Evolutionary conservation across 495 filamentous ascomycete genomes (phyloP).

Genomic region (Saxophila tyrrhenica): DNA sequence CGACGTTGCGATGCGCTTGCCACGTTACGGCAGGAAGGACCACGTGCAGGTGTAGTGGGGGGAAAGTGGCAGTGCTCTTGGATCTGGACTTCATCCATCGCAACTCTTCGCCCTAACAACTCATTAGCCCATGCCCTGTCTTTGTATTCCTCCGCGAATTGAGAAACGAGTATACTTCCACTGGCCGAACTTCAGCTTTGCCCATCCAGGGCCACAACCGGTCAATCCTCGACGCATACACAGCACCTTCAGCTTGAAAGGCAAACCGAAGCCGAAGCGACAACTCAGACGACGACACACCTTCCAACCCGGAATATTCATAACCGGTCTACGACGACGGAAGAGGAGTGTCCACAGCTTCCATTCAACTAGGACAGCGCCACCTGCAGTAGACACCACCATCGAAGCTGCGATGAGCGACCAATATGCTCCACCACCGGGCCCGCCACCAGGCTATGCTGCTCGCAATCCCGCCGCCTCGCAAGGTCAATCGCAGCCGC

Average conservation of each 20-base stretch:
- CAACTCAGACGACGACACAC: constrained; percentile 6
- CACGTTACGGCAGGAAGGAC: too few species aligned
- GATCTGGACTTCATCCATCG: not conserved
- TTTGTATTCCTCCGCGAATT: not conserved
- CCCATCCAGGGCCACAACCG: constrained; percentile 3
- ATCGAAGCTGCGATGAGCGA: not conserved
- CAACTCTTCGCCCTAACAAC: not conserved
- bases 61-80: not conserved
- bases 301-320: not conserved
- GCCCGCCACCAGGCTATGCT: constrained; percentile 32
- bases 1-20: too few species aligned
- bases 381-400: not conserved
- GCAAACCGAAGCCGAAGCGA: constrained; percentile 1
- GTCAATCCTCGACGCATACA: constrained; percentile 11
- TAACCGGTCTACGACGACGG: not conserved
- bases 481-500: not conserved
- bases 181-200: constrained; percentile 17
- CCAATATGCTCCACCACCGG: constrained; percentile 15
- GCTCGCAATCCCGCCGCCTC: not conserved
- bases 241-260: constrained; percentile 1
- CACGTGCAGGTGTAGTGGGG: not conserved
- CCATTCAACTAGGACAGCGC: constrained; percentile 1
- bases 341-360: not conserved
- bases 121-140: constrained; percentile 2
- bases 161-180: constrained; percentile 4